Evolutionary conservation across 1,284 basidiomycete species (phyloP), one percentile per base, ranked within the genome.

Genomic region (Sanghuangporus sanghuang): DNA sequence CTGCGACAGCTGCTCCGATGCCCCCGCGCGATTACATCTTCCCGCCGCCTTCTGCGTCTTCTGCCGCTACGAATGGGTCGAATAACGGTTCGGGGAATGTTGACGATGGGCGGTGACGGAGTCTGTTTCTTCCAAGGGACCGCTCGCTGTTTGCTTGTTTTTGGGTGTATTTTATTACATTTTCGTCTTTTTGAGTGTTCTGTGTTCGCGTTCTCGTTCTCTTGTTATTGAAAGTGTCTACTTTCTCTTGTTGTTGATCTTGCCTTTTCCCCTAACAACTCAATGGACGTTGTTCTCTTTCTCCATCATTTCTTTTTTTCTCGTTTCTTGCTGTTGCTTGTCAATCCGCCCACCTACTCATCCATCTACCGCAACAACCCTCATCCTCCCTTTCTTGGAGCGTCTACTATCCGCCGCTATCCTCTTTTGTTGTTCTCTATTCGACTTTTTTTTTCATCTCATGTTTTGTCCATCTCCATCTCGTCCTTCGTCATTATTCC

Each of bases 1-100:
- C 61, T 23, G 53, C 52, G 38, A 12, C 44, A 6, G 44, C 44
- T 16, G 44, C 44, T 1, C 44, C 44, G 21, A 46, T 46, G 44
- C 62, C 59, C 14, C 38, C 38, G 23, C 42, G 56, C n/a, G 57
- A 44, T 9, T 63, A 63, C 50, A 55, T 56, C 16, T 63, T 63
- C 56, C 62, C 62, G 5, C 53, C 57, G 14, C 39, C 55, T 14
- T 38, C 56, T 18, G 62, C 32, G 36, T 18, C 18, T 23, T 48
- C 46, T 53, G 27, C 5, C 4, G 27, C 4, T 32, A 32, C 27
- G 27, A 32, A 32, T 32, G 56, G 56, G 54, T 32, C 39, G 57
- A 40, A 40, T 16, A 59, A 48, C 21, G 32, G 57, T 6, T 7
- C 11, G 18, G 50, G 50, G 16, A 52, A 27, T 52, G 46, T n/a